Base-by-base conservation (phyloP, 768 basidiomycete species). In the Leccinum variicolor region DNA sequence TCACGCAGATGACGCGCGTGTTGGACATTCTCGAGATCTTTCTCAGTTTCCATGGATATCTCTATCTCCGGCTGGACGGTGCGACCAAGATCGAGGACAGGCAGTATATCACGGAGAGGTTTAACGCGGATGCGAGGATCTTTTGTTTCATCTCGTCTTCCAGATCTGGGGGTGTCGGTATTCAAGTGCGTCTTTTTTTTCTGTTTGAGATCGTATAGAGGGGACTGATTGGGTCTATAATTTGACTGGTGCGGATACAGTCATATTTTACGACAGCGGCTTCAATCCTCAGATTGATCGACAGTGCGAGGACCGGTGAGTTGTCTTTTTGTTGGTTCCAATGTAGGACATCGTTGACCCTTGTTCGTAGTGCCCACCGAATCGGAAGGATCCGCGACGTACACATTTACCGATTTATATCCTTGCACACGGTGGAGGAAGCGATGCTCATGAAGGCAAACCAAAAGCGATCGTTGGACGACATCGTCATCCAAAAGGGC, bases 201-300 rank as follows among this genome's bases (percentile, higher is more conserved):
- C 13, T 9, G 3, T 63, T 66, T 59, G 61, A 33, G 2, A 62
- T 53, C 50, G 62, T 19, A 54, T 21, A 0, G 3, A 19, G n/a
- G n/a, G n/a, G 64, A 64, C 63, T 56, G 52, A 70, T 53, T 4
- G 29, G 15, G 14, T 25, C 31, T 23, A 53, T 72, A 87, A 92
- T 72, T 68, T 90, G 60, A 90, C 88, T 6, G 90, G 90, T 17
- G 94, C 94, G 19, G 94, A 96, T 67, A 98, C 97, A 0, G 96
- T 99, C 65, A 84, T 99, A 54, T 95, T 99, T 72, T 98, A 96
- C 67, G 96, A 98, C 68, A 92, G 92, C 59, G 94, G 97, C 71
- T 97, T 96, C 78, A 94, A 93, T 65, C 95, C 95, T 1, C 95
- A 97, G 70, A 97, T 96, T 91, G 96, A 99, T 71, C 79, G 90